Conservation (phyloP, 73 alveolate species). For the Stentor coeruleus region DNA sequence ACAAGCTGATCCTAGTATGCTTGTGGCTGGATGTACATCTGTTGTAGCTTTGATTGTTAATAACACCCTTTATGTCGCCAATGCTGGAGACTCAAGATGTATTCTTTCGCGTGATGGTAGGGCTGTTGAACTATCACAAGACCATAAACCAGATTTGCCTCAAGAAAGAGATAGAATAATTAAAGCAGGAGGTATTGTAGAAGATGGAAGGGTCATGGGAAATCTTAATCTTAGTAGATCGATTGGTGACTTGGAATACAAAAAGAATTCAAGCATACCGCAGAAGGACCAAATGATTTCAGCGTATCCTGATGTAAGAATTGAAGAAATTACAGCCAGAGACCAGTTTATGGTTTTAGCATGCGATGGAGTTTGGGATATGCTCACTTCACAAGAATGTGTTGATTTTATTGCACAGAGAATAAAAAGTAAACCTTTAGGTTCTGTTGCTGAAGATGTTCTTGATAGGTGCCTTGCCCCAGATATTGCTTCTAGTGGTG, state of each 20-base stretch:
- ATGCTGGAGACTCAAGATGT: slow-evolving; percentile 94
- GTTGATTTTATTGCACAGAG: slow-evolving; percentile 48
- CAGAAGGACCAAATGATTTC: slow-evolving; percentile 62
- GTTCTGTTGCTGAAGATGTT: slow-evolving; percentile 48
- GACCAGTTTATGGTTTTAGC: slow-evolving; percentile 76
- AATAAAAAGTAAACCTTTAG: too few species aligned
- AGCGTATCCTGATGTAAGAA: slow-evolving; percentile 64
- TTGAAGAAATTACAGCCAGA: slow-evolving; percentile 46
- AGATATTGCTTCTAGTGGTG: slow-evolving; percentile 62
- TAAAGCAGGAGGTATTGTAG: slow-evolving; percentile 72
- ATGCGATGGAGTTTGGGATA: slow-evolving; percentile 85
- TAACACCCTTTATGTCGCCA: slow-evolving; percentile 74
- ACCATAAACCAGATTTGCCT: slow-evolving; percentile 80
- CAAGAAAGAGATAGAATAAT: slow-evolving; percentile 75
- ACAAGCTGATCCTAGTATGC: slow-evolving; percentile 34
- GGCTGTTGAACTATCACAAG: slow-evolving; percentile 59
- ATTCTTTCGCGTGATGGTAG: slow-evolving; percentile 39
- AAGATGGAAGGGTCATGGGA: slow-evolving; percentile 73
- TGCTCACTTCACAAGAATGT: slow-evolving; percentile 51
- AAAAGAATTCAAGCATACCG: slow-evolving; percentile 32
- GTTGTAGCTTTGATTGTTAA: slow-evolving; percentile 74
- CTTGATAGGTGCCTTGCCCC: slow-evolving; percentile 56
- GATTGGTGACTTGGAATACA: slow-evolving; percentile 82
- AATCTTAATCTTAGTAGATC: slow-evolving; percentile 46
- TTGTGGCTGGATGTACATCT: slow-evolving; percentile 88